Conservation (phyloP, 139 green algal genomes). For the Auxenochlorella protothecoides region DNA sequence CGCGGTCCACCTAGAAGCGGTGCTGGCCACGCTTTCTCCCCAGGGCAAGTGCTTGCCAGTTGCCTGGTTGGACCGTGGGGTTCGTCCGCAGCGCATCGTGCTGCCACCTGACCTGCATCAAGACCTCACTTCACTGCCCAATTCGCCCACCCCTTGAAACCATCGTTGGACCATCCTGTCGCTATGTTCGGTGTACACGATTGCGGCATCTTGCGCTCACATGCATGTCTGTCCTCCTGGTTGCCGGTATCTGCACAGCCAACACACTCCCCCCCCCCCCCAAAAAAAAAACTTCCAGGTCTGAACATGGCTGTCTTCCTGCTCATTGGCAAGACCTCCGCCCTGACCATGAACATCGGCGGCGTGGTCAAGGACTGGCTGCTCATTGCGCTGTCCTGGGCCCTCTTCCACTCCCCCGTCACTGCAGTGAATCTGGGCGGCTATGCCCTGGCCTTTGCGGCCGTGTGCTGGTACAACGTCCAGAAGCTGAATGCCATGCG, state of each 20-base stretch:
- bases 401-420: slow-evolving; percentile 73
- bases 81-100: no score
- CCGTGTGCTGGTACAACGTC: slow-evolving; percentile 26
- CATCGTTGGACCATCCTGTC: no score
- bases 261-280: not conserved
- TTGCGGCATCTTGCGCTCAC: not conserved
- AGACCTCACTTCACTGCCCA: no score
- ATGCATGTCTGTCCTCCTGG: not conserved
- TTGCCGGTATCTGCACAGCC: not conserved
- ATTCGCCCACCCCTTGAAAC: no score
- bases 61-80: no score
- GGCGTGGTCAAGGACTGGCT: slow-evolving; percentile 96
- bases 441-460: slow-evolving; percentile 50
- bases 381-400: slow-evolving; percentile 81
- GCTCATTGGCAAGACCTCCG: slow-evolving; percentile 83
- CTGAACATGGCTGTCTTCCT: slow-evolving; percentile 70
- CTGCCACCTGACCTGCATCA: no score
- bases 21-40: not conserved
- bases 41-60: no score
- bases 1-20: slow-evolving; percentile 18
- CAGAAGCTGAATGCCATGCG: slow-evolving; percentile 16
- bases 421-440: slow-evolving; percentile 72
- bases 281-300: not conserved
- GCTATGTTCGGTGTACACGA: not conserved
- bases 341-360: slow-evolving; percentile 92